Evolutionary conservation across 345 rosid genomes (phyloP), one percentile per base, ranked within the genome.

Genomic region (Dovyalis caffra): DNA sequence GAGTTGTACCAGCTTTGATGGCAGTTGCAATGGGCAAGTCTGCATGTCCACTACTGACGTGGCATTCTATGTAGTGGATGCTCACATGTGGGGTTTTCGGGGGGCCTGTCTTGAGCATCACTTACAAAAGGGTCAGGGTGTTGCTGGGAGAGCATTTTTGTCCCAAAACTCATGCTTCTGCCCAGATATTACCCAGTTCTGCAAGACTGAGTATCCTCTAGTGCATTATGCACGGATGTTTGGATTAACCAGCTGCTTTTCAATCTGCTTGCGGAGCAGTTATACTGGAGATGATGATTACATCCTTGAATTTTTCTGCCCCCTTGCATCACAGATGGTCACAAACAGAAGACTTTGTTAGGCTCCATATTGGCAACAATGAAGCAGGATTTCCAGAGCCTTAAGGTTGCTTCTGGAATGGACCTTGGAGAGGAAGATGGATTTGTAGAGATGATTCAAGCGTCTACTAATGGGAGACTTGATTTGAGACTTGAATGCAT

Each of bases 221-320:
- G 99, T 95, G n/a, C 99, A 95, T 69, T 92, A 95, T 77, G 99
- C 99, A 23, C 97, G 94, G 69, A 83, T 92, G 95, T 95, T 95
- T 80, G 88, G 85, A 73, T 74, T 95, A 74, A 83, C 86, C 8
- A 79, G 97, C 77, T 85, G 95, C 82, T 92, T 90, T 45, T 92
- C 99, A 1, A 88, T 90, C 78, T 92, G 97, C 83, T 85, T 95
- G 83, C 86, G 77, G 76, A 95, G 97, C 81, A 63, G 84, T 49
- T 76, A 84, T 69, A 95, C 97, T 0, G 97, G 97, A 74, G 91
- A 91, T 51, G 99, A 95, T 66, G 89, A 91, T 60, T 95, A 95
- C 57, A 79, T 95, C 77, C 88, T 95, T 45, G 99, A 95, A 76
- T 92, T 95, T 81, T 95, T 80, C 85, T 91, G 77, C 97, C 99